Evolutionary conservation across 106 monocot genomes (phyloP).

Genomic region (Acorus gramineus): DNA sequence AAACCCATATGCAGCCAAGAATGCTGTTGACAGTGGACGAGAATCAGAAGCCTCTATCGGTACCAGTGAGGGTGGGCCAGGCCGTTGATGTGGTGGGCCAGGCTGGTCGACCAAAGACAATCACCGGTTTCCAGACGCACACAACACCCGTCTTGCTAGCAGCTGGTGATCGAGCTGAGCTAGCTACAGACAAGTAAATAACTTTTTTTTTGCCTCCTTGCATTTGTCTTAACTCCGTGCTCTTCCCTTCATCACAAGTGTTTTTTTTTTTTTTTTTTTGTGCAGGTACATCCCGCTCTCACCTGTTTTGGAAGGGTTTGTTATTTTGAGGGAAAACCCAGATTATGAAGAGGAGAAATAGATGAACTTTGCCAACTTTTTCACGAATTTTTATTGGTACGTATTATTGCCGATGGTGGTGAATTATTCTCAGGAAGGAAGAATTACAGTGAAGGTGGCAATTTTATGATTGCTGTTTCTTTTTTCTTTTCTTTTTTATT

Average conservation of each 20-base stretch:
- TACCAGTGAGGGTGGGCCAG: slow-evolving; percentile 87
- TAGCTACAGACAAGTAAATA: slow-evolving; percentile 90
- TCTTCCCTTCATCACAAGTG: background rate
- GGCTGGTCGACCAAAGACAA: slow-evolving; percentile 89
- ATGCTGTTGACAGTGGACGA: slow-evolving; percentile 98
- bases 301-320: slow-evolving; percentile 80
- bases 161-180: slow-evolving; percentile 94
- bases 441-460: too few species aligned
- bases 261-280: background rate
- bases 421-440: too few species aligned
- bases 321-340: slow-evolving; percentile 91
- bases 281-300: slow-evolving; percentile 83
- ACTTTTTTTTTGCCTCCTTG: background rate
- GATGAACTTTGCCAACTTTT: too few species aligned
- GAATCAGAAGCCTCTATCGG: slow-evolving; percentile 79
- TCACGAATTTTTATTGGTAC: too few species aligned
- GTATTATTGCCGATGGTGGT: too few species aligned
- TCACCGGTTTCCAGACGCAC: slow-evolving; percentile 96
- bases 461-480: too few species aligned
- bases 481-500: too few species aligned
- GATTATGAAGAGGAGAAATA: slow-evolving; percentile 55
- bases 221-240: background rate
- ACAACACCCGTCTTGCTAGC: slow-evolving; percentile 90
- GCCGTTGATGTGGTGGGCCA: slow-evolving; percentile 96
- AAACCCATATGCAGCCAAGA: slow-evolving; percentile 53